phyloP scores from a whole-genome alignment of 2,329 filamentous ascomycete species.

The Phialophora macrospora region DNA sequence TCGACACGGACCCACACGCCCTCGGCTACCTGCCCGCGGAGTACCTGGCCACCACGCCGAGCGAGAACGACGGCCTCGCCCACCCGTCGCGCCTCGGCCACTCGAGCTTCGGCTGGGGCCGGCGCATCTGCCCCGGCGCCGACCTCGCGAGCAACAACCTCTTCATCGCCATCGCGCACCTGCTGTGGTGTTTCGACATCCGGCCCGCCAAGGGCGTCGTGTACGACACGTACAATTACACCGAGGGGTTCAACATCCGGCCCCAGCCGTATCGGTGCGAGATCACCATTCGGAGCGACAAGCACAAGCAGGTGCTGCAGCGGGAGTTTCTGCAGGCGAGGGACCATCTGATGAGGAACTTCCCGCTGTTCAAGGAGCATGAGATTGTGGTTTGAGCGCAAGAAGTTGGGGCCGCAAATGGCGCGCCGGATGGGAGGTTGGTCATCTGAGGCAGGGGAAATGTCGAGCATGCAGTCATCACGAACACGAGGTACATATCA shows the following conservation, averaged over 20 bases:
- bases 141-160: slow-evolving; percentile 43
- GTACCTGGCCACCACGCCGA: slow-evolving; percentile 58
- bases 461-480: neutral
- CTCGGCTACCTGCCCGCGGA: slow-evolving; percentile 58
- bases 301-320: slow-evolving; percentile 23
- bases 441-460: neutral
- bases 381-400: slow-evolving; percentile 30
- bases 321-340: slow-evolving; percentile 22
- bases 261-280: slow-evolving; percentile 33
- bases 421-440: neutral
- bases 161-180: slow-evolving; percentile 62
- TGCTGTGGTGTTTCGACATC: slow-evolving; percentile 62
- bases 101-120: slow-evolving; percentile 39
- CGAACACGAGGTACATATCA: neutral
- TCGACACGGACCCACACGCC: slow-evolving; percentile 55
- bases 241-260: slow-evolving; percentile 34
- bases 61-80: slow-evolving; percentile 34
- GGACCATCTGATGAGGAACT: slow-evolving; percentile 26
- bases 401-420: neutral
- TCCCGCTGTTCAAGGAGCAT: slow-evolving; percentile 36
- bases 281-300: slow-evolving; percentile 25
- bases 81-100: slow-evolving; percentile 38
- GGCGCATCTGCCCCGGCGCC: slow-evolving; percentile 39
- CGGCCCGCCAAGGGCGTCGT: slow-evolving; percentile 26
- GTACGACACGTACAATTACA: slow-evolving; percentile 35